A percentile compares a stretch with the other conserved stretches of the same genome.
These are phyloP conservation scores for Calonectria pauciramosa DNA, from an alignment of 2,329 filamentous ascomycete genomes.

Conservation along the genomic window DNA sequence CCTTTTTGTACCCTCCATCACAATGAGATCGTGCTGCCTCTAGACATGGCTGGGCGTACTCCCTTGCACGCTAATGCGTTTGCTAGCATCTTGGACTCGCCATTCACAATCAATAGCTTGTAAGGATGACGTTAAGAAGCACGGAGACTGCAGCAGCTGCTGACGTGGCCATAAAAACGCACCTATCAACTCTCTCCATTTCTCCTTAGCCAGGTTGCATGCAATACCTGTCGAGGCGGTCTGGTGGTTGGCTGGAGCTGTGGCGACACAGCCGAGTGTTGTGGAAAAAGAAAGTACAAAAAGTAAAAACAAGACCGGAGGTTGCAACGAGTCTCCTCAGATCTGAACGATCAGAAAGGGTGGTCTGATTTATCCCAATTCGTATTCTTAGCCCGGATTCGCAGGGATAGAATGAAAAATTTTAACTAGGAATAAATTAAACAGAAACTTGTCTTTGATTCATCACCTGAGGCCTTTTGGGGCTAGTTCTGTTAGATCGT, in stretches of 20 bases:
- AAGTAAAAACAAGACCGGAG: background rate
- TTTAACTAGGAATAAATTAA: background rate
- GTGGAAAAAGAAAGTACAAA: background rate
- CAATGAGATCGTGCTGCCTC: background rate
- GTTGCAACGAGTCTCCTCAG: no score
- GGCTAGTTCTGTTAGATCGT: background rate
- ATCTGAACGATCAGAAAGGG: background rate
- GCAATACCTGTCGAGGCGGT: background rate
- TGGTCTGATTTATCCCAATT: background rate
- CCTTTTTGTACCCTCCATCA: background rate
- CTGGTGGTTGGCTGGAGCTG: background rate
- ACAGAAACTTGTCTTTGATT: background rate
- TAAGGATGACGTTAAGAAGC: background rate
- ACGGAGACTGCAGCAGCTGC: background rate
- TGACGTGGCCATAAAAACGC: background rate
- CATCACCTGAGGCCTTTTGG: background rate
- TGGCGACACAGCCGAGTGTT: background rate
- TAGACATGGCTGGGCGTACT: background rate
- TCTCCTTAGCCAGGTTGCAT: background rate
- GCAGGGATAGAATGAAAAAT: background rate
- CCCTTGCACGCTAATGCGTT: background rate
- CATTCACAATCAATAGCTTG: background rate
- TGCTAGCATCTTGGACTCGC: background rate
- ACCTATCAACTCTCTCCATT: no score
- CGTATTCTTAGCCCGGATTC: background rate